phyloP scores from a whole-genome alignment of 768 basidiomycete species.

The Termitomyces sp. region DNA sequence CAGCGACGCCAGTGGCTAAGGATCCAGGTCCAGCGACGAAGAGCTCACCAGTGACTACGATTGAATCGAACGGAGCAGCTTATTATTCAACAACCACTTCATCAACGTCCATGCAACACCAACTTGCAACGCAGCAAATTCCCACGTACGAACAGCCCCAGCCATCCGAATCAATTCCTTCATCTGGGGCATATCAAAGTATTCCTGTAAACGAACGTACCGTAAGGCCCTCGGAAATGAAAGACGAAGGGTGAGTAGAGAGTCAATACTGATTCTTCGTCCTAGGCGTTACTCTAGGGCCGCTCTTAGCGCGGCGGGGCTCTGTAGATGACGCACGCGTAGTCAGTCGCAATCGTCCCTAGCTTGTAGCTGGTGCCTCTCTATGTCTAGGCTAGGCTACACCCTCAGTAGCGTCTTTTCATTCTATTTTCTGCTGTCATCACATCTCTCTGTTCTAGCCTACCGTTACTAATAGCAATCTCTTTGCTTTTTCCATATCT shows the following conservation, averaged over 20 bases:
- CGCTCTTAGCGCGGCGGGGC: constrained; percentile 11
- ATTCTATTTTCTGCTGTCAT: constrained; percentile 53
- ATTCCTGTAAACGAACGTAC: constrained; percentile 53
- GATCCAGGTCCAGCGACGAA: constrained; percentile 17
- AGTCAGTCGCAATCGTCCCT: constrained; percentile 58
- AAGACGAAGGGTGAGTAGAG: constrained; percentile 92
- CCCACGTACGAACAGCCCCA: constrained; percentile 73
- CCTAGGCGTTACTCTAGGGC: constrained; percentile 23
- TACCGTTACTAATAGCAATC: constrained; percentile 79
- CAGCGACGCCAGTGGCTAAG: constrained; percentile 9
- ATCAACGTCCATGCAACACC: constrained; percentile 14
- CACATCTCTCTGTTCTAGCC: constrained; percentile 59
- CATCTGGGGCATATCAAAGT: constrained; percentile 37
- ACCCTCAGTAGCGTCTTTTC: constrained; percentile 73
- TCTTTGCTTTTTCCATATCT: constrained; percentile 43
- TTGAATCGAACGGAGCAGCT: constrained; percentile 9
- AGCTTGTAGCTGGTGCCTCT: constrained; percentile 61
- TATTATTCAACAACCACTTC: constrained; percentile 18
- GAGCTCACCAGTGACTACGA: constrained; percentile 14
- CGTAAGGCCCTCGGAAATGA: constrained; percentile 86
- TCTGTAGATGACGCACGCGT: constrained; percentile 51
- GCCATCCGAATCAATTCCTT: constrained; percentile 30
- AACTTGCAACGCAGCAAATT: constrained; percentile 59
- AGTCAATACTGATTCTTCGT: constrained; percentile 24
- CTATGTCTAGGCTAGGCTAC: constrained; percentile 78